Evolutionary conservation across 257 asterid genomes (phyloP).

Genomic region (Craterostigma plantagineum): DNA sequence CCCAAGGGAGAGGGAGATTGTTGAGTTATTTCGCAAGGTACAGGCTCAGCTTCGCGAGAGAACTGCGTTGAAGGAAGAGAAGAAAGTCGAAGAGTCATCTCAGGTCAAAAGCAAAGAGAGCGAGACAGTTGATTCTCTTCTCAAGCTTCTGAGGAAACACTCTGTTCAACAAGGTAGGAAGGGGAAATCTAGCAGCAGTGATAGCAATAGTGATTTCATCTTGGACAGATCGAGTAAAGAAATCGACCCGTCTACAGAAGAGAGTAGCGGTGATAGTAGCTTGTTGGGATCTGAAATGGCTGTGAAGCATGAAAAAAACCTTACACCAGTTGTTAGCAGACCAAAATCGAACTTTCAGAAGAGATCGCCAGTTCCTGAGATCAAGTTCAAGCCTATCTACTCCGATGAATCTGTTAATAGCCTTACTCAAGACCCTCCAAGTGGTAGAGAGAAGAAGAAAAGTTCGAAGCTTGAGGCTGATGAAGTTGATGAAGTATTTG

Average conservation of each 20-base stretch:
- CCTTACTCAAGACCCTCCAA: too few species aligned
- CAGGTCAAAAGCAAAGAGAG: constrained; percentile 55
- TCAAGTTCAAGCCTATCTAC: constrained; percentile 32
- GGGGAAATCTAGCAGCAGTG: constrained; percentile 15
- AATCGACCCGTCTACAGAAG: too few species aligned
- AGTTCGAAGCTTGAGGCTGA: constrained; percentile 15
- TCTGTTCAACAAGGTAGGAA: constrained; percentile 69
- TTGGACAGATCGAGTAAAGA: constrained; percentile 30
- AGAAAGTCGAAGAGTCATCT: constrained; percentile 31
- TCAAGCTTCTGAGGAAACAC: constrained; percentile 81
- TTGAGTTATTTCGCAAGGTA: constrained; percentile 80
- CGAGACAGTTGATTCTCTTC: constrained; percentile 90
- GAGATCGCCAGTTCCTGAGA: constrained; percentile 63
- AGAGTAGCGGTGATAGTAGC: constrained; percentile 20
- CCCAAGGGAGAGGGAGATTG: constrained; percentile 79
- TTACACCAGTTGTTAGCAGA: constrained; percentile 22
- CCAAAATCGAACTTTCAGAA: constrained; percentile 67
- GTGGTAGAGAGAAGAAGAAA: constrained; percentile 7
- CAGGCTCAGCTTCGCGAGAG: constrained; percentile 85
- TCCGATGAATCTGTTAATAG: too few species aligned
- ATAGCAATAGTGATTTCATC: constrained; percentile 40
- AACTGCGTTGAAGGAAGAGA: constrained; percentile 63
- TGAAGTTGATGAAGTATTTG: constrained; percentile 12
- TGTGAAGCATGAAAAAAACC: constrained; percentile 26
- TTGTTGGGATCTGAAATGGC: constrained; percentile 12